Evolutionary conservation across 192 early-diverging fungal species (phyloP).

Genomic region (Entomortierella beljakovae): DNA sequence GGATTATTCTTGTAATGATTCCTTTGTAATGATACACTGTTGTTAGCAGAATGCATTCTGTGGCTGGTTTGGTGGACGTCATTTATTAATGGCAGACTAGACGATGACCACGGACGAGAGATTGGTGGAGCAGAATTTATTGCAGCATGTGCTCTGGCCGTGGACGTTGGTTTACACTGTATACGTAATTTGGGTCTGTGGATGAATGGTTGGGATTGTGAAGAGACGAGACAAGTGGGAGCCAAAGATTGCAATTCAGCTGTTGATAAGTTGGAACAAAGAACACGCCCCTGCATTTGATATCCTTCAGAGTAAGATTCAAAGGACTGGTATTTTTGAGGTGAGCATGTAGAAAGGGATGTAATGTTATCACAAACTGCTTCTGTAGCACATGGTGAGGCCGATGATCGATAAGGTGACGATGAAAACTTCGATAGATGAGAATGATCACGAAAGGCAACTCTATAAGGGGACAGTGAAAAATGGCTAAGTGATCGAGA

Average conservation of each 20-base stretch:
- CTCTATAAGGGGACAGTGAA: too few species aligned
- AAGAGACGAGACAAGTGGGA: not conserved
- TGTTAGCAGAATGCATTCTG: conserved; percentile 1
- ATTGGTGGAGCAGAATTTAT: not conserved
- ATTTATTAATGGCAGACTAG: not conserved
- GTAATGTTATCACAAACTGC: not conserved
- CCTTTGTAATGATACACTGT: not conserved
- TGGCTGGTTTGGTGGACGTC: not conserved
- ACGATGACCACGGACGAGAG: conserved; percentile 4
- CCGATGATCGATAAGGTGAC: too few species aligned
- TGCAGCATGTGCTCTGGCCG: not conserved
- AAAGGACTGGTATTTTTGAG: not conserved
- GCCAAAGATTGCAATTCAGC: conserved; percentile 19
- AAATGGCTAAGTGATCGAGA: not conserved
- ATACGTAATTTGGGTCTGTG: conserved; percentile 1
- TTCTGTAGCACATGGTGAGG: not conserved
- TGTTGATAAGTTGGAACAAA: conserved; percentile 15
- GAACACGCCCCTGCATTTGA: not conserved
- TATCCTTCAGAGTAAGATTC: not conserved
- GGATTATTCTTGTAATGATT: not conserved
- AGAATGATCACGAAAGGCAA: too few species aligned
- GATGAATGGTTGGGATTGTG: not conserved
- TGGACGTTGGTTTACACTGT: not conserved
- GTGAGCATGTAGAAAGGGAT: not conserved
- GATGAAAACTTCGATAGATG: too few species aligned